Conservation (phyloP, 2,329 filamentous ascomycete species). For the Neurospora sp. region DNA sequence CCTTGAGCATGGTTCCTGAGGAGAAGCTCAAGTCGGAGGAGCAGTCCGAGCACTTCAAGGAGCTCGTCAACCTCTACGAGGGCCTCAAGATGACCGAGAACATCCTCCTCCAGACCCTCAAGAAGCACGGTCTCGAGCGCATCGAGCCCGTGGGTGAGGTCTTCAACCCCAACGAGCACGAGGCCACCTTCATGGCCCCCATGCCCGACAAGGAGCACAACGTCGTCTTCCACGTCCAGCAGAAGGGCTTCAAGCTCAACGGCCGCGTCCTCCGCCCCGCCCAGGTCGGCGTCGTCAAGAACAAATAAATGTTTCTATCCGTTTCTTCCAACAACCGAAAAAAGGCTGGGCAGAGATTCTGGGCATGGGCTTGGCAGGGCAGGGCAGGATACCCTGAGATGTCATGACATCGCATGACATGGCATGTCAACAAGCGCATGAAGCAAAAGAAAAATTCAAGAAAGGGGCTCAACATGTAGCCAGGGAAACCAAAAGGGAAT, state of each 20-base stretch:
- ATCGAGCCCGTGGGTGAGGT: conserved; percentile 75
- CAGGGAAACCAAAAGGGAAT: neutral
- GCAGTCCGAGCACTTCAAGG: conserved; percentile 48
- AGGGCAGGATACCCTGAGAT: neutral
- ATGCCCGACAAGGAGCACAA: conserved; percentile 82
- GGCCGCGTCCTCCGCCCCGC: conserved; percentile 80
- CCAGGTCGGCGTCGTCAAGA: conserved; percentile 69
- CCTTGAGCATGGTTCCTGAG: conserved; percentile 65
- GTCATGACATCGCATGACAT: neutral
- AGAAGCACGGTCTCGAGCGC: conserved; percentile 88
- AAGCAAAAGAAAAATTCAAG: neutral
- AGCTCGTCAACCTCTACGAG: conserved; percentile 71
- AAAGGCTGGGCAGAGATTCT: neutral
- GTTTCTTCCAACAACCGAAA: neutral
- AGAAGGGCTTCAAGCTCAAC: conserved; percentile 92
- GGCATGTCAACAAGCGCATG: neutral
- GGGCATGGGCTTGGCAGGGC: neutral
- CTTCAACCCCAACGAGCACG: conserved; percentile 94
- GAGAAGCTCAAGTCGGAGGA: conserved; percentile 54
- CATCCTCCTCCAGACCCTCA: conserved; percentile 77
- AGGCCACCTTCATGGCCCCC: conserved; percentile 91
- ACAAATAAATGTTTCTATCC: conserved; percentile 12
- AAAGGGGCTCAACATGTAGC: neutral
- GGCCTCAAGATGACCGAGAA: conserved; percentile 92
- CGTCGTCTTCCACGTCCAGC: conserved; percentile 83